Evolutionary conservation across 768 basidiomycete genomes (phyloP), one percentile per base, ranked within the genome.

Genomic region (Collybiopsis confluens): DNA sequence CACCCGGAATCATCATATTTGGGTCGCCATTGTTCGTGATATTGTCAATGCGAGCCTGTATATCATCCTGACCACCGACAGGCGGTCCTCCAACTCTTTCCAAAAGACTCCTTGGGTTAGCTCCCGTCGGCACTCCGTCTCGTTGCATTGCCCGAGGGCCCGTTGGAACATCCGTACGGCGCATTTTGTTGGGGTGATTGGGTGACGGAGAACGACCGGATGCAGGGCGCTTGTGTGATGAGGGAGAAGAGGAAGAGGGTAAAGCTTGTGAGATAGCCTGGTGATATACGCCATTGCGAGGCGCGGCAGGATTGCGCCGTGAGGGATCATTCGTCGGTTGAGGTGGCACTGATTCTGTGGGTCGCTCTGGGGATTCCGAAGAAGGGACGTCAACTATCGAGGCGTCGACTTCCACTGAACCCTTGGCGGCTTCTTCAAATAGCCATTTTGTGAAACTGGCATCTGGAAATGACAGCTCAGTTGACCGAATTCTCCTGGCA

Each of bases 371-470:
- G 9, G 53, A 15, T 58, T 72, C 64, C 43, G 60, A 35, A 52
- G 71, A 51, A 49, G 68, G 58, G 62, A 71, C 63, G 46, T 70
- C 58, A 54, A 71, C 58, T 55, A 71, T 51, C 7, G 76, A 61
- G 33, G 70, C 62, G 27, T 81, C 79, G 3, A 77, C 65, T 55
- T 80, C 83, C 4, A 78, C 70, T 21, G 77, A 79, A 49, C 86
- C 86, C 66, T 87, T 89, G 2, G 81, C 80, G 20, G 89, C 90
- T 65, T 90, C 88, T 30, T 71, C 70, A 64, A 96, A 97, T 20
- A 97, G 70, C 92, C 92, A 96, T 54, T 88, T 84, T 28, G 91
- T 92, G 69, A 97, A 96, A 54, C 76, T 82, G 42, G 82, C 70
- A 64, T 95, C 93, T 92, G 62, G 30, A n/a, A n/a, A 55, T 51